Percentiles rank a stretch among this genome's conserved stretches.
Conservation (phyloP, 2,329 filamentous ascomycete species). For the Ambrosiella xylebori region DNA sequence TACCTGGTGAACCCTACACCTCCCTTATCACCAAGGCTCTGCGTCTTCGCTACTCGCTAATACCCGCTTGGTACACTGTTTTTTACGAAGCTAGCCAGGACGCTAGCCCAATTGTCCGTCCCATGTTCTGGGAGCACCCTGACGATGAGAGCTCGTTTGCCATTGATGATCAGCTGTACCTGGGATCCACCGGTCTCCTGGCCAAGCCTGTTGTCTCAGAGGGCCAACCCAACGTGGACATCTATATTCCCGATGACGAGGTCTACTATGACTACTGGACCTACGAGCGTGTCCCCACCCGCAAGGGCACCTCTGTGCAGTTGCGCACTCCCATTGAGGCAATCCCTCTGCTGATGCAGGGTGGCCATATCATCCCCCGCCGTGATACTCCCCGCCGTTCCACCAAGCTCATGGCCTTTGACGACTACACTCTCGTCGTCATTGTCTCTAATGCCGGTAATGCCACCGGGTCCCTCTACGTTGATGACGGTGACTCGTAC, state of each 20-base stretch:
- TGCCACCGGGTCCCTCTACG: constrained; percentile 65
- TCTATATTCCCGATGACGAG: constrained; percentile 80
- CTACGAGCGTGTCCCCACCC: constrained; percentile 53
- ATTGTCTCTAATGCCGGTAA: constrained; percentile 29
- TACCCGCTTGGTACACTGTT: constrained; percentile 92
- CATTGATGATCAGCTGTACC: constrained; percentile 83
- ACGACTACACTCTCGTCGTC: constrained; percentile 85
- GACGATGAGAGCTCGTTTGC: constrained; percentile 71
- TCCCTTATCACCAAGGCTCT: constrained; percentile 76
- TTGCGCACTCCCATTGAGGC: constrained; percentile 67
- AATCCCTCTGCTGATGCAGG: constrained; percentile 80
- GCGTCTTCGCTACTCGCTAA: constrained; percentile 70
- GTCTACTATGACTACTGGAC: constrained; percentile 94
- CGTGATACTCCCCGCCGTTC: constrained; percentile 78
- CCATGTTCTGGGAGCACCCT: constrained; percentile 87
- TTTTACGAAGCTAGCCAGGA: constrained; percentile 77
- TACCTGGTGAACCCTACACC: constrained; percentile 69
- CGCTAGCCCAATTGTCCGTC: constrained; percentile 73
- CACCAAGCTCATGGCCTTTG: constrained; percentile 75
- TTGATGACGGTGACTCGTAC: constrained; percentile 87
- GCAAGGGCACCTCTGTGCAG: constrained; percentile 51
- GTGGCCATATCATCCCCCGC: constrained; percentile 79
- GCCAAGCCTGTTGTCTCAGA: constrained; percentile 77
- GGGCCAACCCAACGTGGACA: constrained; percentile 51
- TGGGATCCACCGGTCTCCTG: constrained; percentile 77